A percentile compares a stretch with the other conserved stretches of the same genome.
phyloP scores from a whole-genome alignment of 768 basidiomycete genomes.

The Termitomyces titanicus region DNA sequence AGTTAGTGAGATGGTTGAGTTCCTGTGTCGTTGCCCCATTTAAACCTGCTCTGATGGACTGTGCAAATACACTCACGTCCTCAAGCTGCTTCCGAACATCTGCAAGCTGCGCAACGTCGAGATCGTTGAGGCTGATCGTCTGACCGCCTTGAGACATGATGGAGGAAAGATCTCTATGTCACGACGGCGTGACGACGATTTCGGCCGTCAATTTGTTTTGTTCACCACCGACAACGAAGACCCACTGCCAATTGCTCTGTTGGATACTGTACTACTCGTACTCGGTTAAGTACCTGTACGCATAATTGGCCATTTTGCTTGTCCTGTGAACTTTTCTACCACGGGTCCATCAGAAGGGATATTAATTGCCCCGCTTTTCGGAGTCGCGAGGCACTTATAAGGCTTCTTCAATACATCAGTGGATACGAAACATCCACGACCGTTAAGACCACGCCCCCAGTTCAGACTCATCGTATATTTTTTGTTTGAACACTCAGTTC shows the following conservation, averaged over 20 bases:
- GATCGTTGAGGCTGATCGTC: constrained; percentile 75
- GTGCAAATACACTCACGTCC: constrained; percentile 51
- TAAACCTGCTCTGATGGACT: neutral
- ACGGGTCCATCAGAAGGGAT: neutral
- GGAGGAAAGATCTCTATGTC: constrained; percentile 15
- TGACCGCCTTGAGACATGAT: constrained; percentile 50
- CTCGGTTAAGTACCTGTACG: neutral
- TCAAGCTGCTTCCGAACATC: constrained; percentile 92
- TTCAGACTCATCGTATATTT: neutral
- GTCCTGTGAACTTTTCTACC: neutral
- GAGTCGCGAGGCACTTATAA: neutral
- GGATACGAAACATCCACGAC: neutral
- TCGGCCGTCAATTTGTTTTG: neutral
- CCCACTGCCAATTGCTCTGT: neutral
- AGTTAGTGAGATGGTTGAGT: constrained; percentile 85
- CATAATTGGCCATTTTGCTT: neutral
- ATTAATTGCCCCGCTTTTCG: neutral
- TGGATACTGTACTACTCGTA: neutral
- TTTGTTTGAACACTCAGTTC: no score
- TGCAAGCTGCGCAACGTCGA: constrained; percentile 81
- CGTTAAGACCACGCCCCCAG: neutral
- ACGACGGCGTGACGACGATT: neutral
- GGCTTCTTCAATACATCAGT: neutral
- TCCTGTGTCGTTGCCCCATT: constrained; percentile 52
- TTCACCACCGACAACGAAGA: neutral